Conservation (phyloP, 2,329 filamentous ascomycete species). For the Cytospora schulzeri region DNA sequence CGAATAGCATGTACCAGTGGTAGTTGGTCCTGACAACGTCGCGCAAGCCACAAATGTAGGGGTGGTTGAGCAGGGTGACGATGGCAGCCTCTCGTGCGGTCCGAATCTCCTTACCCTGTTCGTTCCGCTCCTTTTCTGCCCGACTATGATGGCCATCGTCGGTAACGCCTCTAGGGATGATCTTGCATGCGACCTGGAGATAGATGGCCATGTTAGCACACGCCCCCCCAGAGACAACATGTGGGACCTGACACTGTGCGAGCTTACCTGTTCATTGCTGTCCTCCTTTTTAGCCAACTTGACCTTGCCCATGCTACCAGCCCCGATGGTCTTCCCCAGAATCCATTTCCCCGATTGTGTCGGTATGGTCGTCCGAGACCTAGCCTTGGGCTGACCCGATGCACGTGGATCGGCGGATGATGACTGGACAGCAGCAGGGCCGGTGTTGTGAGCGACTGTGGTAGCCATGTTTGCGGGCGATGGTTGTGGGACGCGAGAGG, state of each 20-base stretch:
- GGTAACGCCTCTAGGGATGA: constrained; percentile 86
- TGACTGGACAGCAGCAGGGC: constrained; percentile 53
- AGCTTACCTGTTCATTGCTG: constrained; percentile 81
- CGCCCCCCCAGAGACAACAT: constrained; percentile 9
- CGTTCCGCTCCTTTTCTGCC: constrained; percentile 82
- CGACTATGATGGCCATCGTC: constrained; percentile 77
- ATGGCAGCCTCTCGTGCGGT: constrained; percentile 96
- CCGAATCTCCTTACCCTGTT: constrained; percentile 94
- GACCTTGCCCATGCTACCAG: constrained; percentile 98
- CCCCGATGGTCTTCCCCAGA: constrained; percentile 93
- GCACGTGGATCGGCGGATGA: constrained; percentile 51
- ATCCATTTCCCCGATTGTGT: constrained; percentile 92
- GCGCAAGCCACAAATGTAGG: constrained; percentile 92
- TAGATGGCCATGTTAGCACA: constrained; percentile 18
- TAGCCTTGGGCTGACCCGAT: constrained; percentile 51
- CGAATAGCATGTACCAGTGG: constrained; percentile 99
- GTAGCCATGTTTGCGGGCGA: constrained; percentile 35
- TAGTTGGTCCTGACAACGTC: constrained; percentile 95
- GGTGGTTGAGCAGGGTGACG: constrained; percentile 89
- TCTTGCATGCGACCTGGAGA: constrained; percentile 87
- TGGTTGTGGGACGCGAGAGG: constrained; percentile 35
- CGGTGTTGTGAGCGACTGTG: constrained; percentile 51
- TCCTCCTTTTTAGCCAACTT: constrained; percentile 92
- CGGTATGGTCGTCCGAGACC: constrained; percentile 79
- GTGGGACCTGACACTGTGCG: neutral